Conservation (phyloP, 768 basidiomycete species). For the Hericium coralloides region DNA sequence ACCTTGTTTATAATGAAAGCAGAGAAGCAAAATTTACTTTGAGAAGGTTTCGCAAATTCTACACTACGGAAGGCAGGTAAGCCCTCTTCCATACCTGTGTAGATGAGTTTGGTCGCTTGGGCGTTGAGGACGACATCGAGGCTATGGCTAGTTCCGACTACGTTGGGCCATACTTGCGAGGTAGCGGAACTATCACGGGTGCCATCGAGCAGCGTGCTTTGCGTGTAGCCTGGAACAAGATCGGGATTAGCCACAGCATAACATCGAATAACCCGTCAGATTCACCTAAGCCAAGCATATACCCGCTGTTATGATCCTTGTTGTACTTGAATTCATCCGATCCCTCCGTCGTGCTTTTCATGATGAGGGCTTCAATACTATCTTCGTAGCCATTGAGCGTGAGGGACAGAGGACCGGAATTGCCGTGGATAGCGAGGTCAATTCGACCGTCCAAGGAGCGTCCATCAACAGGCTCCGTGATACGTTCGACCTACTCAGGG, state of each 20-base stretch:
- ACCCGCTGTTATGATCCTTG: slow-evolving; percentile 16
- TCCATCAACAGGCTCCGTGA: not conserved
- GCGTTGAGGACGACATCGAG: slow-evolving; percentile 7
- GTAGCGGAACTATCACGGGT: not conserved
- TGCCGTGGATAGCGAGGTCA: slow-evolving; percentile 17
- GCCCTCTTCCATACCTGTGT: slow-evolving; percentile 1
- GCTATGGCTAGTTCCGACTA: not conserved
- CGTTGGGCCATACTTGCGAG: not conserved
- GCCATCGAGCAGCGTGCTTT: not conserved
- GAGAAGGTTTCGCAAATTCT: not conserved
- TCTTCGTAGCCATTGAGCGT: slow-evolving; percentile 10
- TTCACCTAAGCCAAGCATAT: slow-evolving; percentile 19
- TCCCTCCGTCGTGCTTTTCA: slow-evolving; percentile 6
- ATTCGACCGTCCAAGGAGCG: slow-evolving; percentile 16
- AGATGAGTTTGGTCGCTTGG: slow-evolving; percentile 10
- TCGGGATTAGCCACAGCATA: slow-evolving; percentile 27
- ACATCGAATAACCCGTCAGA: slow-evolving; percentile 29
- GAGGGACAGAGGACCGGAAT: slow-evolving; percentile 13
- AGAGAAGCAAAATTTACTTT: not conserved
- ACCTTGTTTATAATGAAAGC: not conserved
- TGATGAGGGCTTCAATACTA: not conserved
- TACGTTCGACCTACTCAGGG: not conserved
- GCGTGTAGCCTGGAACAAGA: slow-evolving; percentile 20
- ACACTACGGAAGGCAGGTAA: slow-evolving; percentile 4
- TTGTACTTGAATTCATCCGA: slow-evolving; percentile 20